phyloP scores from a whole-genome alignment of 225 moss, liverwort and hornwort genomes.

The Pseudisothecium myosuroides region DNA sequence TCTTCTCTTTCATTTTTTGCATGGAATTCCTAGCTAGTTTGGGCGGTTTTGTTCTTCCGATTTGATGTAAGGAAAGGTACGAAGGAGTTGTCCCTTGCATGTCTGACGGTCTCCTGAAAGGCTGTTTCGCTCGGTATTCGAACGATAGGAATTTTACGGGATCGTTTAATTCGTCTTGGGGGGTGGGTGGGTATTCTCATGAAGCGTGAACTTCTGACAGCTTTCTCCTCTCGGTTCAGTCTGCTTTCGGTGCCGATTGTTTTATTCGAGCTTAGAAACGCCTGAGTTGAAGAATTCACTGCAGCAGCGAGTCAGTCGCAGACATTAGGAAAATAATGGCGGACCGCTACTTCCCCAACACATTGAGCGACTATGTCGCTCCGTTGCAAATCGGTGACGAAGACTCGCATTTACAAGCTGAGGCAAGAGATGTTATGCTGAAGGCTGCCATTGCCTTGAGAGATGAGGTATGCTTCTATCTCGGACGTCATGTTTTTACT shows the following conservation, averaged over 20 bases:
- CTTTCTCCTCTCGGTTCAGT: neutral
- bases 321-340: neutral
- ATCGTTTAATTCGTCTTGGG: neutral
- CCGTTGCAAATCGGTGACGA: neutral
- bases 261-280: neutral
- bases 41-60: neutral
- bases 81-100: neutral
- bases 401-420: neutral
- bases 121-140: neutral
- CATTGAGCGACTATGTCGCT: slow-evolving; percentile 11
- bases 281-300: neutral
- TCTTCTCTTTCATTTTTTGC: neutral
- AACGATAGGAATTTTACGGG: neutral
- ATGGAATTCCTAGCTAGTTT: neutral
- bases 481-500: neutral
- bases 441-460: slow-evolving; percentile 27
- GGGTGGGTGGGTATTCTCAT: neutral
- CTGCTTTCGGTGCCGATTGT: neutral
- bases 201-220: neutral
- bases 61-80: neutral
- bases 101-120: neutral
- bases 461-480: slow-evolving; percentile 18
- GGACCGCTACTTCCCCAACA: slow-evolving; percentile 22
- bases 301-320: neutral
- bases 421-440: neutral